phyloP scores from a whole-genome alignment of 306 rosid genomes.

The Corylus heterophylla region DNA sequence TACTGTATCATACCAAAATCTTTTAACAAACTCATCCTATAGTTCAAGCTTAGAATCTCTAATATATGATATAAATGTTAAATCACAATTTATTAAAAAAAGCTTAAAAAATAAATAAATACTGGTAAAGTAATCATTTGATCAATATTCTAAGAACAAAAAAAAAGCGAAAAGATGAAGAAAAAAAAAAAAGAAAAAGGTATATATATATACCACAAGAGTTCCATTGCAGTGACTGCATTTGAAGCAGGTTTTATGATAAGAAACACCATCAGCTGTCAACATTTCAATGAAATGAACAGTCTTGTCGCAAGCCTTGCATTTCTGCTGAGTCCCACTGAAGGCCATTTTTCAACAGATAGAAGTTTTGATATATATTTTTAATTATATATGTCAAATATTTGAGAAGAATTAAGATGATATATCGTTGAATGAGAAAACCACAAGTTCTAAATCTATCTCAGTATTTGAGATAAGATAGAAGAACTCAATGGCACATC shows the following conservation, averaged over 20 bases:
- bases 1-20: too few relatives aligned
- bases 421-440: conserved; percentile 23
- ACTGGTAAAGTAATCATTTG: too few relatives aligned
- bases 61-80: too few relatives aligned
- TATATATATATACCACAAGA: conserved; percentile 39
- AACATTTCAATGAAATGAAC: conserved; percentile 60
- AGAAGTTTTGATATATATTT: too few relatives aligned
- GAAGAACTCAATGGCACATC: conserved; percentile 18
- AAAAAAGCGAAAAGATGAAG: background rate
- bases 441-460: conserved; percentile 14
- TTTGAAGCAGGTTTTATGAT: conserved; percentile 69
- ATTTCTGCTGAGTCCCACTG: conserved; percentile 78
- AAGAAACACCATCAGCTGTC: conserved; percentile 57
- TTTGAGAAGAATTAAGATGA: too few relatives aligned
- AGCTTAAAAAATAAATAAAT: too few relatives aligned
- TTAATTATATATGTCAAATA: too few relatives aligned
- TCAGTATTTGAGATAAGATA: conserved; percentile 25
- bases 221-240: conserved; percentile 72
- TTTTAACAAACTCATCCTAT: too few relatives aligned
- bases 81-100: too few relatives aligned
- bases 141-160: background rate
- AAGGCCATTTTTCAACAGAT: conserved; percentile 48
- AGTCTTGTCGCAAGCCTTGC: conserved; percentile 74
- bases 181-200: background rate
- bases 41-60: too few relatives aligned